Percentiles rank a stretch among this genome's conserved stretches.
Conservation (phyloP, 2,329 filamentous ascomycete species). For the Colletotrichum abscissum region DNA sequence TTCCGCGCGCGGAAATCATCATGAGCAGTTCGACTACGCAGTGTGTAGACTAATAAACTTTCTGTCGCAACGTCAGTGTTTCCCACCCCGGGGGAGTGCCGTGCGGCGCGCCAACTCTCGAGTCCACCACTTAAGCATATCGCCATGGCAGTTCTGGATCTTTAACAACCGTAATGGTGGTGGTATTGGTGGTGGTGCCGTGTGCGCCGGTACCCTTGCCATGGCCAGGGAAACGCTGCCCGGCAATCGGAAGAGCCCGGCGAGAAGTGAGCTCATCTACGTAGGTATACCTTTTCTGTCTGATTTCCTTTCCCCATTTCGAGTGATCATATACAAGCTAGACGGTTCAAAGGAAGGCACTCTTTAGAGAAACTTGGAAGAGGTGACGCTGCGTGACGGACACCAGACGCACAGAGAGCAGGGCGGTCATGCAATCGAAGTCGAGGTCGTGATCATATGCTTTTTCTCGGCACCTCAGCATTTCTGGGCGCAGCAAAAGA, state of each 20-base stretch:
- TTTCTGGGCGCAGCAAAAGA: neutral
- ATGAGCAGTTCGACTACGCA: neutral
- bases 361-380: too few relatives aligned
- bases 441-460: slow-evolving; percentile 4
- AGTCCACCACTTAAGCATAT: neutral
- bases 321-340: neutral
- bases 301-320: neutral
- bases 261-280: neutral
- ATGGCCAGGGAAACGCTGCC: neutral
- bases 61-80: neutral
- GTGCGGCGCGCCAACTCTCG: neutral
- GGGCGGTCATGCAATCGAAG: neutral
- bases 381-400: neutral
- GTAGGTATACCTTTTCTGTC: neutral
- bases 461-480: neutral
- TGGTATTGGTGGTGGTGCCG: neutral
- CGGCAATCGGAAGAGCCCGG: neutral
- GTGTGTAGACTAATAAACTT: too few relatives aligned
- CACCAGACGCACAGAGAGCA: neutral
- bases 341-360: neutral
- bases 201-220: neutral
- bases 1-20: neutral
- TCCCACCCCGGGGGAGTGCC: neutral
- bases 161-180: neutral
- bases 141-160: neutral